Evolutionary conservation across 345 rosid genomes (phyloP).

Genomic region (Populus deltoides): DNA sequence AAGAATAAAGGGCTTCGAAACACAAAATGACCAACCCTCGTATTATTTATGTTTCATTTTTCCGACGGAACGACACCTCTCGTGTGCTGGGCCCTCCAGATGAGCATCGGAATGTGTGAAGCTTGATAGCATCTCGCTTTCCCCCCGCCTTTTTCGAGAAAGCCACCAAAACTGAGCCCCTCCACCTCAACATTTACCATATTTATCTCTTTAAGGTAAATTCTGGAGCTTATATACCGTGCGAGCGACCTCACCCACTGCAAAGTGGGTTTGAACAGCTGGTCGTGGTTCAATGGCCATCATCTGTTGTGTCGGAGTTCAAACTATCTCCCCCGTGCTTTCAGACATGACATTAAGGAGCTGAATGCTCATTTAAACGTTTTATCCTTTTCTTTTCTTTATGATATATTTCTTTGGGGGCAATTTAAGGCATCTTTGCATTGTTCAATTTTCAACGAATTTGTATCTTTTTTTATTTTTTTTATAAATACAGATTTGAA

Average conservation of each 20-base stretch:
- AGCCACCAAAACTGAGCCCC: neutral
- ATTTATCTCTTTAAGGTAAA: neutral
- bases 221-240: neutral
- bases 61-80: neutral
- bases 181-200: neutral
- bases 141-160: slow-evolving; percentile 8
- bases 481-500: too few relatives aligned
- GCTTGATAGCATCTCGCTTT: neutral
- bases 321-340: neutral
- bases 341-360: neutral
- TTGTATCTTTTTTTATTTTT: too few relatives aligned
- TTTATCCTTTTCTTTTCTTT: neutral
- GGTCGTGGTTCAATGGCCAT: neutral
- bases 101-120: neutral
- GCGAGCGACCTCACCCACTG: neutral
- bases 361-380: neutral
- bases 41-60: neutral
- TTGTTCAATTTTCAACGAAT: neutral
- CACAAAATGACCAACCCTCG: neutral
- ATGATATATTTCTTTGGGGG: neutral
- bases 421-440: neutral
- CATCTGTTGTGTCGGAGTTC: neutral
- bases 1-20: neutral
- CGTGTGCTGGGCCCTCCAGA: neutral
- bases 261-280: neutral